These are phyloP conservation scores for Cercospora nicotianae DNA, from an alignment of 2,329 filamentous ascomycete species.

Conservation along the genomic window DNA sequence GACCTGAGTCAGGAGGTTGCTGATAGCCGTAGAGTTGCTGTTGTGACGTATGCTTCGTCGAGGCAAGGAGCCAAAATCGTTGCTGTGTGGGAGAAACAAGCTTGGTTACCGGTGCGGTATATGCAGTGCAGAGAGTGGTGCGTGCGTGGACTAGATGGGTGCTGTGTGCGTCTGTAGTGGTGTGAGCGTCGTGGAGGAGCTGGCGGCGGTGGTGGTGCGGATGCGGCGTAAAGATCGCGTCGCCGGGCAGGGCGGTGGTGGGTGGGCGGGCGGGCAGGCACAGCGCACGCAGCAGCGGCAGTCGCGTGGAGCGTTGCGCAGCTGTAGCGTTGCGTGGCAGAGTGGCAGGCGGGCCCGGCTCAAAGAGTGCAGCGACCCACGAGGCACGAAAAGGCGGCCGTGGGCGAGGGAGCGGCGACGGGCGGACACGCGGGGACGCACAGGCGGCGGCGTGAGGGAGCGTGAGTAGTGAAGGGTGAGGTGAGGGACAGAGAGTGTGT, in stretches of 20 bases:
- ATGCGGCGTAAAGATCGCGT: not conserved
- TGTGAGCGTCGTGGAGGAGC: not conserved
- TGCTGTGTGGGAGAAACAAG: slow-evolving; percentile 18
- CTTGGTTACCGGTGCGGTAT: slow-evolving; percentile 15
- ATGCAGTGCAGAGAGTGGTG: slow-evolving; percentile 19
- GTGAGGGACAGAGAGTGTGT: not conserved
- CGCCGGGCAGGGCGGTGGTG: slow-evolving; percentile 4
- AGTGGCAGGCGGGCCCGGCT: not conserved
- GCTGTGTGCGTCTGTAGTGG: slow-evolving; percentile 2
- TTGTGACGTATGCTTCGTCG: slow-evolving; percentile 32
- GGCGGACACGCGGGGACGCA: not conserved
- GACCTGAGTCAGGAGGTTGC: slow-evolving; percentile 14
- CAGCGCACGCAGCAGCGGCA: not conserved
- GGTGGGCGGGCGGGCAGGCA: slow-evolving; percentile 1
- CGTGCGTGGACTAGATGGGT: slow-evolving; percentile 10
- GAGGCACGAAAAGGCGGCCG: not conserved
- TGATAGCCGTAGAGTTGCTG: slow-evolving; percentile 19
- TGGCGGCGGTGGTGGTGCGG: not conserved
- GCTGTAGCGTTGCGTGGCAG: not conserved
- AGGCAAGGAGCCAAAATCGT: slow-evolving; percentile 17
- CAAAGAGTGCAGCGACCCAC: not conserved
- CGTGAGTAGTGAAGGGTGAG: not conserved
- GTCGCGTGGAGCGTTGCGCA: not conserved
- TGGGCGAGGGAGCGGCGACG: not conserved
- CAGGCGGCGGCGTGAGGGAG: not conserved